Evolutionary conservation across 129 eudicot species (phyloP), one percentile per base, ranked within the genome.

Genomic region (Lactuca saligna): DNA sequence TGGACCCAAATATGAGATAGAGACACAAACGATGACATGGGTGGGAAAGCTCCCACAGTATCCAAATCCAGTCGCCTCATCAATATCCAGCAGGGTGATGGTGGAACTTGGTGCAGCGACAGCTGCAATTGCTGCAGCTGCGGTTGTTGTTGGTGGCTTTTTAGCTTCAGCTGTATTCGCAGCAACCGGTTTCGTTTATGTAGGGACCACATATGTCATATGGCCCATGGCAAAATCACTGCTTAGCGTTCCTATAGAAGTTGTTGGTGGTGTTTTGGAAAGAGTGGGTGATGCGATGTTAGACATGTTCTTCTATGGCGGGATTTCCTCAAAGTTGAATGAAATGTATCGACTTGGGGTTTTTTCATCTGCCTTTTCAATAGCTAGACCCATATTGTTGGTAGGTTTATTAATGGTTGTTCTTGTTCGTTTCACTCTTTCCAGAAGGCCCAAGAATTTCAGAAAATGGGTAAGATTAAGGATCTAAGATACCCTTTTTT

Each of bases 361-460:
- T 72, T 70, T 88, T 32, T 71, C 81, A 12, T 67, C 95, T 44
- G 74, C 74, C 32, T 61, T 84, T 67, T 66, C 66, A 11, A 57
- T 77, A 72, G 70, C 88, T 37, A 61, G 53, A 76, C 88, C 89
- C 46, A 79, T 86, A 32, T 3, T 82, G 65, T 33, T 79, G 59
- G 76, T 86, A 60, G 68, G 82, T 70, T 6, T 79, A 50, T 68
- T 70, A 12, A 84, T 92, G 98, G 82, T 85, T 63, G 41, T 88
- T 73, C 82, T 86, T 77, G 66, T 88, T 20, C 98, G 98, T n/a
- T 92, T 86, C 71, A 88, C 98, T 17, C 84, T 84, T 71, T 80
- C 96, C 37, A 80, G 89, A 86, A 82, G 86, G 57, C 95, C 98
- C 35, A 92, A 84, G 79, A 86, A 88, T 79, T 88, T 84, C 85